Base-by-base conservation (phyloP, 2,329 filamentous ascomycete species). In the Trichoderma arundinaceum region DNA sequence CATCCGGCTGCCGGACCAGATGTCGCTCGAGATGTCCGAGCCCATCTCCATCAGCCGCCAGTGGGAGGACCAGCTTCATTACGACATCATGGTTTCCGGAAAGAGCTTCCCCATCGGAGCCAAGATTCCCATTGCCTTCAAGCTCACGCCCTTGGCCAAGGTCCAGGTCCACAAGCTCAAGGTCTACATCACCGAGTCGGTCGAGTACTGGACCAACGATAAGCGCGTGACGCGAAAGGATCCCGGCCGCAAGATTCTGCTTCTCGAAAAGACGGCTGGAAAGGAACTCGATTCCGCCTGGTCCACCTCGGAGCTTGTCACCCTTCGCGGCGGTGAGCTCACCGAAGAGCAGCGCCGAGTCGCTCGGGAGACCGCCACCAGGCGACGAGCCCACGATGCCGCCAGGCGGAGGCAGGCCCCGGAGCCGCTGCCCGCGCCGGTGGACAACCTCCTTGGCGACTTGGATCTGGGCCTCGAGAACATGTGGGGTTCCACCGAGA, bases 51-150 rank as follows among this genome's bases (percentile, higher is more conserved):
- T 97, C 73, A 94, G 91, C 69, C 85, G 94, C 19, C 93, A 92
- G 68, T 97, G 94, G 94, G 94, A 97, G 75, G 93, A 97, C 71
- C 94, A 97, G 74, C 82, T 97, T 38, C 92, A 96, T 73, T 97
- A 97, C 78, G 94, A 97, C 73, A 97, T 97, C 71, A 90, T 97
- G 75, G 96, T 97, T 63, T 97, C 93, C 1, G 94, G 94, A 63
- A 97, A 97, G 82, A 96, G 93, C 0, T 97, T 97, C 67, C 92
- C 94, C 0, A 86, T 97, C 19, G 94, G 94, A 15, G 86, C 90
- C 44, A 91, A 91, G 72, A 92, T 97, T 15, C 94, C 94, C 1
- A 95, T 97, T 66, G 93, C 93, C 1, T 96, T 97, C 82, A 97
- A 96, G 77, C 83, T 97, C 69, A 97, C 93, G 0, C 94, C 94